These are phyloP conservation scores for Pythium pyrilobum DNA, from an alignment of 352 stramenopile genomes.

Conservation along the genomic window DNA sequence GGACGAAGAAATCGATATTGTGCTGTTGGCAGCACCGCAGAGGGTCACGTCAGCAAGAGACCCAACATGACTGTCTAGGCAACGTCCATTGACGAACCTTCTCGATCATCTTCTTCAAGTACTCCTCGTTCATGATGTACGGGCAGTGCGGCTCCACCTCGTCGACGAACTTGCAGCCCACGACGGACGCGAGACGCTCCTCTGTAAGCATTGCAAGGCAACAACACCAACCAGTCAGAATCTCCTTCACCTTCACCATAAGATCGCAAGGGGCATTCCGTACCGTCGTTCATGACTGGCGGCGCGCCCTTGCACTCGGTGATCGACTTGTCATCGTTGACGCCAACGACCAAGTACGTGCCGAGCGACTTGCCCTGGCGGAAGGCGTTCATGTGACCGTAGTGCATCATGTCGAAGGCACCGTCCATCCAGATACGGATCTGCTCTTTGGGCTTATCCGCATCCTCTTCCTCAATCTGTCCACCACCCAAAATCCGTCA, in stretches of 20 bases:
- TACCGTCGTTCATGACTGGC: constrained; percentile 94
- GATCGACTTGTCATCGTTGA: constrained; percentile 98
- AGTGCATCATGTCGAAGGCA: constrained; percentile 99
- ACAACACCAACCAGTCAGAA: too few relatives aligned
- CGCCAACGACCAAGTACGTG: constrained; percentile 97
- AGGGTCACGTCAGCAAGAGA: too few relatives aligned
- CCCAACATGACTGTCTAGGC: too few relatives aligned
- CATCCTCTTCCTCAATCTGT: constrained; percentile 78
- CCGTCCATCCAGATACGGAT: constrained; percentile 99
- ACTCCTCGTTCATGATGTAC: constrained; percentile 99
- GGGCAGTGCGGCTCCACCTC: constrained; percentile 95
- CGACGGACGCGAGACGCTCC: constrained; percentile 94
- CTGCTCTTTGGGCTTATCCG: constrained; percentile 69
- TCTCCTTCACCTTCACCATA: too few relatives aligned
- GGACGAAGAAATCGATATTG: constrained; percentile 98
- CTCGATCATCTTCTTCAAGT: constrained; percentile 96
- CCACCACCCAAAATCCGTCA: background rate
- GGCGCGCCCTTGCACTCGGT: constrained; percentile 93
- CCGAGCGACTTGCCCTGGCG: constrained; percentile 93
- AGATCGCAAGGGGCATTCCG: too few relatives aligned
- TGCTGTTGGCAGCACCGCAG: constrained; percentile 39
- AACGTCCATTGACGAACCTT: constrained; percentile 40
- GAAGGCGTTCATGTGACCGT: constrained; percentile 99
- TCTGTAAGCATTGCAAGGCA: too few relatives aligned
- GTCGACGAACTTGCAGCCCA: constrained; percentile 98